phyloP scores from a whole-genome alignment of 305 asterid species.

The Salvia sclarea region DNA sequence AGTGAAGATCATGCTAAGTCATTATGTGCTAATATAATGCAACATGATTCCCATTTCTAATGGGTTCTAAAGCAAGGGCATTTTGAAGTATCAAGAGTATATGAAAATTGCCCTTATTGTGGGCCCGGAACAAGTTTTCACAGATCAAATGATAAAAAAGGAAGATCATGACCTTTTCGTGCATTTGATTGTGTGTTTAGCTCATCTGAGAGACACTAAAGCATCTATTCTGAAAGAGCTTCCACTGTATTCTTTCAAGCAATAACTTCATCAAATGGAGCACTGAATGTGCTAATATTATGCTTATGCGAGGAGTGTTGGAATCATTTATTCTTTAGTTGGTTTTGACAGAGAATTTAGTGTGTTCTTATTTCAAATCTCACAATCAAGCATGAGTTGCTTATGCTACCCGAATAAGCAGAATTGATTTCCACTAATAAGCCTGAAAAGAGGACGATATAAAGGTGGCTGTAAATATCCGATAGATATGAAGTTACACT shows the following conservation, averaged over 20 bases:
- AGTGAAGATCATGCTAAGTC: constrained; percentile 22
- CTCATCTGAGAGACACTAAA: background rate
- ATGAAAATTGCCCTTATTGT: background rate
- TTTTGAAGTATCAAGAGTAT: background rate
- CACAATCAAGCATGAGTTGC: background rate
- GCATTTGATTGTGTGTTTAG: background rate
- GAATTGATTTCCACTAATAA: background rate
- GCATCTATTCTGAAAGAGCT: background rate
- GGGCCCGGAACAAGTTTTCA: background rate
- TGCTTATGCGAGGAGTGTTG: background rate
- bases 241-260: background rate
- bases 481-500: background rate
- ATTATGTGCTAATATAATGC: background rate
- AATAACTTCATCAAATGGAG: background rate
- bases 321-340: background rate
- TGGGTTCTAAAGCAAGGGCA: background rate
- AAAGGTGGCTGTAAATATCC: background rate
- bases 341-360: background rate
- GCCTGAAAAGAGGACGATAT: background rate
- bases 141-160: background rate
- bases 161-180: background rate
- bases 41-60: background rate
- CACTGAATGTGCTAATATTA: background rate
- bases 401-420: background rate
- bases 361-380: background rate